These are phyloP conservation scores for Fusarium graminum DNA, from an alignment of 2,329 filamentous ascomycete genomes.

Conservation along the genomic window DNA sequence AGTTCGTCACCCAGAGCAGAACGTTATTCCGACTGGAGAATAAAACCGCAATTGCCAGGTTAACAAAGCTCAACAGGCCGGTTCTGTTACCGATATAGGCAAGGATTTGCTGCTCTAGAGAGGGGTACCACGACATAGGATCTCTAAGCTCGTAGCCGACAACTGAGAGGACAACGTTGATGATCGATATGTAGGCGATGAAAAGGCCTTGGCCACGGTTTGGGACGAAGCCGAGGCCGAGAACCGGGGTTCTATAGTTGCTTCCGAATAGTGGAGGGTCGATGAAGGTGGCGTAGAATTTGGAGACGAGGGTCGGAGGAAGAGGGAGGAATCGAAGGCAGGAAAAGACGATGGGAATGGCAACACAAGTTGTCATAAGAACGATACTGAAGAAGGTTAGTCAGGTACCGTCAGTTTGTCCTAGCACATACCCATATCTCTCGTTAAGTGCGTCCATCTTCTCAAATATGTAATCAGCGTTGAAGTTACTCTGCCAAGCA, in stretches of 20 bases:
- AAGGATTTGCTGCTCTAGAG: background rate
- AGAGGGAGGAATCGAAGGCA: background rate
- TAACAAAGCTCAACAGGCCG: slow-evolving; percentile 57
- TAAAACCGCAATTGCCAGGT: slow-evolving; percentile 58
- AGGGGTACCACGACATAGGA: background rate
- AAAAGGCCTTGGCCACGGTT: background rate
- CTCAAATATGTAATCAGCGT: background rate
- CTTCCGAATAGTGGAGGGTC: background rate
- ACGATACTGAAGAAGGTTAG: background rate
- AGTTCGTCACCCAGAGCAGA: slow-evolving; percentile 62
- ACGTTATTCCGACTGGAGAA: slow-evolving; percentile 62
- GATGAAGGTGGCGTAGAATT: background rate
- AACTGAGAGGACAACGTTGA: background rate
- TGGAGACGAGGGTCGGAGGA: background rate
- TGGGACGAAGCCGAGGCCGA: background rate
- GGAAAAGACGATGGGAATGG: background rate
- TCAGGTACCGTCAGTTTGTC: too few relatives aligned
- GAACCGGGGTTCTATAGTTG: background rate
- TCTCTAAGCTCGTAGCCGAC: background rate
- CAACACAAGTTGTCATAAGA: background rate
- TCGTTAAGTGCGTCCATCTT: background rate
- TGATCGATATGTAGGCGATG: background rate
- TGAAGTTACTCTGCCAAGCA: background rate
- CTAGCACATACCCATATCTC: background rate
- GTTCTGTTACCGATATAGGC: slow-evolving; percentile 51